phyloP scores from a whole-genome alignment of 2,329 filamentous ascomycete genomes.

The Monilinia aucupariae region DNA sequence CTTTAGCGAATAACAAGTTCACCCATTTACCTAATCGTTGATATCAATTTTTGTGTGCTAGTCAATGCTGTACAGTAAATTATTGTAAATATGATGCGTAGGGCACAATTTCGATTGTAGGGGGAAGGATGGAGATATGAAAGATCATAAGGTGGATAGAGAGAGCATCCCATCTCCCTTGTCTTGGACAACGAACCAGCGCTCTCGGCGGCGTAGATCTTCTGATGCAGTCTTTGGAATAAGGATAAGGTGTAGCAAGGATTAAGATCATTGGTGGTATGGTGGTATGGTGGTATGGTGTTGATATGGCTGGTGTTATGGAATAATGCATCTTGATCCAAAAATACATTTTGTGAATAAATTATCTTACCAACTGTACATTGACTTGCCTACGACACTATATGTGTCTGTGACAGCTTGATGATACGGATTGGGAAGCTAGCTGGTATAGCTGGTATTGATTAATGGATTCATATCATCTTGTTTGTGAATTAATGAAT shows the following conservation, averaged over 20 bases:
- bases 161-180: conserved; percentile 1
- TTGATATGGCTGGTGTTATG: too few species aligned
- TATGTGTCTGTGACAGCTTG: conserved; percentile 1
- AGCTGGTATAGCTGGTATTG: too few species aligned
- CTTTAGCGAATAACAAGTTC: not conserved
- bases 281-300: not conserved
- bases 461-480: not conserved
- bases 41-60: conserved; percentile 4
- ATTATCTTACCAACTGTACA: not conserved
- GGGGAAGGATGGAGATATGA: not conserved
- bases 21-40: conserved; percentile 4
- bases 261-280: not conserved
- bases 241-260: conserved; percentile 16
- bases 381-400: not conserved
- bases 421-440: not conserved
- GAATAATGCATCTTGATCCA: conserved; percentile 12
- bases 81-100: conserved; percentile 3
- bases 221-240: conserved; percentile 13
- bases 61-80: too few species aligned
- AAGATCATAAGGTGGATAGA: conserved; percentile 1
- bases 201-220: conserved; percentile 15
- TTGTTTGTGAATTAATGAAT: not conserved
- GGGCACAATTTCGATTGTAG: conserved; percentile 1
- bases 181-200: conserved; percentile 12
- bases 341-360: conserved; percentile 9